These are phyloP conservation scores for Populus hybrid DNA, from an alignment of 441 rosid genomes.

Conservation along the genomic window DNA sequence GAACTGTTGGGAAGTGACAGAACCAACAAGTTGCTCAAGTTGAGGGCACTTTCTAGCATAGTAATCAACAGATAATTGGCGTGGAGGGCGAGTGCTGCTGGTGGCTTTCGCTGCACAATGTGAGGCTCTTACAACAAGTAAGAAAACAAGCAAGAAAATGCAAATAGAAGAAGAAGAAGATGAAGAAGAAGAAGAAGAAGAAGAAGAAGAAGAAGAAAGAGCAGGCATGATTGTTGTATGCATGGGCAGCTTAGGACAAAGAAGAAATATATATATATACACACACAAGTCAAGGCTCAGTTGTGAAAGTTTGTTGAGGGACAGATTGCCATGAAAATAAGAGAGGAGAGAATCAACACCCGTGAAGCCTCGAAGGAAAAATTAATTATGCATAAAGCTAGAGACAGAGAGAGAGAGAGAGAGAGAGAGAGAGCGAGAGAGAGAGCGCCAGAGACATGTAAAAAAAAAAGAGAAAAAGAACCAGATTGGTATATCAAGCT, in stretches of 20 bases:
- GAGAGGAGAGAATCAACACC: too few species aligned
- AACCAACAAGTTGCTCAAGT: constrained; percentile 47
- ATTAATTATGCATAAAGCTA: too few species aligned
- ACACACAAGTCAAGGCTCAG: not conserved
- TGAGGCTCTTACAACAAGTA: constrained; percentile 17
- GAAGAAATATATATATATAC: not conserved
- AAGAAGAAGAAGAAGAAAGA: constrained; percentile 17
- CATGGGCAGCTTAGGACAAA: constrained; percentile 18
- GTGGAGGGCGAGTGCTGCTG: constrained; percentile 19
- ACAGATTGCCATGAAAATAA: too few species aligned
- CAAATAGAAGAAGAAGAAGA: constrained; percentile 24
- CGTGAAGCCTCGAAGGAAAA: too few species aligned
- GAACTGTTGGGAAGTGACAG: constrained; percentile 32
- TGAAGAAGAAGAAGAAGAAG: constrained; percentile 9
- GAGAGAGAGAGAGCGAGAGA: not conserved
- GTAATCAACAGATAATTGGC: constrained; percentile 48
- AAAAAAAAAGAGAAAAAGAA: not conserved
- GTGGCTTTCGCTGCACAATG: constrained; percentile 17
- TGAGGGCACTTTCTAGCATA: constrained; percentile 38
- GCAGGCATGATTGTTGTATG: constrained; percentile 33
- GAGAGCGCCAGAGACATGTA: too few species aligned
- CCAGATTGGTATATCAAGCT: not conserved
- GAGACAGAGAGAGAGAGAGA: too few species aligned
- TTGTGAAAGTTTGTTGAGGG: constrained; percentile 1
- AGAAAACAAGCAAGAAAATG: constrained; percentile 28